Percentiles rank a stretch among this genome's conserved stretches.
phyloP scores from a whole-genome alignment of 192 early-diverging fungal species.

The Coemansia erecta region DNA sequence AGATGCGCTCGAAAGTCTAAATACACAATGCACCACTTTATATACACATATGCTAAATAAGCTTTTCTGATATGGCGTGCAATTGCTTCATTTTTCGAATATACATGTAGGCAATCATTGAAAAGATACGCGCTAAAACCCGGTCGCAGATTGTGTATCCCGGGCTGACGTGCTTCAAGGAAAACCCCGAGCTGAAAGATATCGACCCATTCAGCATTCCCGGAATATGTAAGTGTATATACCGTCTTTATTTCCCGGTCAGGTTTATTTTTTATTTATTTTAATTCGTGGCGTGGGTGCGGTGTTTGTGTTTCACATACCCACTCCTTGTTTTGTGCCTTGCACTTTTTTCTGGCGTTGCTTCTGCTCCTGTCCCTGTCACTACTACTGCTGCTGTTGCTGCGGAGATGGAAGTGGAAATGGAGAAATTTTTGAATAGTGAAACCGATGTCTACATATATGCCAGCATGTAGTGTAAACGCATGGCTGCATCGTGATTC shows the following conservation, averaged over 20 bases:
- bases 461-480: too few relatives aligned
- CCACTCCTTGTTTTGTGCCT: background rate
- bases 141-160: constrained; percentile 76
- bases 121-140: constrained; percentile 78
- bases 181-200: constrained; percentile 34
- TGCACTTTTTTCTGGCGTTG: background rate
- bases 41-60: constrained; percentile 1
- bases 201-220: constrained; percentile 86
- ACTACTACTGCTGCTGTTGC: too few relatives aligned
- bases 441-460: too few relatives aligned
- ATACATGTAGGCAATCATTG: constrained; percentile 64
- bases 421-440: too few relatives aligned
- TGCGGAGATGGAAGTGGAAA: too few relatives aligned
- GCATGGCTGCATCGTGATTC: too few relatives aligned
- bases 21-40: background rate
- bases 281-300: constrained; percentile 11
- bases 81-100: background rate
- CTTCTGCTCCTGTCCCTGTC: too few relatives aligned
- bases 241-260: background rate
- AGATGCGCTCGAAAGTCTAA: too few relatives aligned
- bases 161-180: constrained; percentile 71
- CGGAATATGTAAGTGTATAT: constrained; percentile 62
- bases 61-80: background rate
- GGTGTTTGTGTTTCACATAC: background rate
- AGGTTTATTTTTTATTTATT: constrained; percentile 2